Base-by-base conservation (phyloP, 495 filamentous ascomycete species). In the Lepidopterella palustris region DNA sequence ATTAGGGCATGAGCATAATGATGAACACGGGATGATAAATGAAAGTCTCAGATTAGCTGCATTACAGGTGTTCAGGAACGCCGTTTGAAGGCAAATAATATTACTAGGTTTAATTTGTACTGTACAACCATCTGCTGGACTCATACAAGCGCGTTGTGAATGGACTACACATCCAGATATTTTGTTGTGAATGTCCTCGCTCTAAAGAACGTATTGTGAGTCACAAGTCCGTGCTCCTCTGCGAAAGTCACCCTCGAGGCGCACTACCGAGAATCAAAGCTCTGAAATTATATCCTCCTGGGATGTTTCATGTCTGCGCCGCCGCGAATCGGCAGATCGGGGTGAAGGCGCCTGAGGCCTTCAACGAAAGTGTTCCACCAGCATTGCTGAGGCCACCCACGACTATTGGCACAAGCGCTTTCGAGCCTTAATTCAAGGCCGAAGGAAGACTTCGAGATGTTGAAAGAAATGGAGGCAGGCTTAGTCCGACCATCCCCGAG, bases 1-100 rank as follows among this genome's bases (percentile, higher is more conserved):
- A 65, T 57, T 58, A 61, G 57, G 62, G 57, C 28, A 47, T 59
- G 39, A 40, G 23, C 48, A 10, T 42, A 42, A 42, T 42, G 9
- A 42, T 11, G 35, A 42, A 42, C 13, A 15, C 35, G 18, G 13
- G 35, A 42, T 18, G 13, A 42, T 42, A 11, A 18, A 42, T 18
- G 13, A 42, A 15, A 32, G 25, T 50, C 21, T 23, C 47, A 11
- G 21, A 13, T 27, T 18, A 39, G 42, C 23, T 58, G 55, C 54
- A 62, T 62, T 15, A 53, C n/a, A 45, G 60, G 60, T 48, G 60
- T 58, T 62, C 5, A 21, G 54, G 48, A 21, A 24, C 45, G 13
- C 23, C 40, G n/a, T n/a, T n/a, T 21, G 13, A 45, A 15, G 31
- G 35, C 13, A 21, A 21, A 28, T 29, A 50, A 28, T 13, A 50